These are phyloP conservation scores for Asterionellopsis glacialis DNA, from an alignment of 108 stramenopile species.

Conservation along the genomic window DNA sequence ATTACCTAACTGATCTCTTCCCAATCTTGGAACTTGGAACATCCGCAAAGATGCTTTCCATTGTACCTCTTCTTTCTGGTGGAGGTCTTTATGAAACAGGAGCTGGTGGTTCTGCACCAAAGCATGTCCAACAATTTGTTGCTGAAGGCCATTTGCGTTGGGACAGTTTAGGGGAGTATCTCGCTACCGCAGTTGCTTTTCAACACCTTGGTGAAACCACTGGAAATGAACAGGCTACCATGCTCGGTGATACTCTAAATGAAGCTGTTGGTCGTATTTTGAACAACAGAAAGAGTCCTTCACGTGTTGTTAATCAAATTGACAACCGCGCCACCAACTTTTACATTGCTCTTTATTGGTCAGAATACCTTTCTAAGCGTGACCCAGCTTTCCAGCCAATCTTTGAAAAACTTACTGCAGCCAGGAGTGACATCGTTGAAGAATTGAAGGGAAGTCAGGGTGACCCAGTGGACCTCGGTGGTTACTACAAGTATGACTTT, in stretches of 20 bases:
- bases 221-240: constrained; percentile 61
- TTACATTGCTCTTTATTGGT: constrained; percentile 92
- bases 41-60: constrained; percentile 93
- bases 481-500: constrained; percentile 82
- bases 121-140: constrained; percentile 91
- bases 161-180: constrained; percentile 82
- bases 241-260: constrained; percentile 79
- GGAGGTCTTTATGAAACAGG: constrained; percentile 94
- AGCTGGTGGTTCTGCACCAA: constrained; percentile 91
- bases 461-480: constrained; percentile 83
- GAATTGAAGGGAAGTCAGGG: constrained; percentile 84
- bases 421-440: constrained; percentile 76
- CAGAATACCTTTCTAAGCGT: constrained; percentile 82
- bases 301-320: constrained; percentile 85
- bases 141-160: constrained; percentile 91
- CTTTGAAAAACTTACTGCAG: constrained; percentile 60
- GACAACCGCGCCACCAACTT: constrained; percentile 93
- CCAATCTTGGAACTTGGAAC: constrained; percentile 93
- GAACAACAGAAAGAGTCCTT: constrained; percentile 82
- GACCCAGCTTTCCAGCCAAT: constrained; percentile 74
- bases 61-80: constrained; percentile 88
- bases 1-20: constrained; percentile 90
- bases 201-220: constrained; percentile 54
- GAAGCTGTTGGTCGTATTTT: constrained; percentile 86
- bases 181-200: constrained; percentile 79